Conservation (phyloP, 805 yeast genomes). For the Candida glaebosa region DNA sequence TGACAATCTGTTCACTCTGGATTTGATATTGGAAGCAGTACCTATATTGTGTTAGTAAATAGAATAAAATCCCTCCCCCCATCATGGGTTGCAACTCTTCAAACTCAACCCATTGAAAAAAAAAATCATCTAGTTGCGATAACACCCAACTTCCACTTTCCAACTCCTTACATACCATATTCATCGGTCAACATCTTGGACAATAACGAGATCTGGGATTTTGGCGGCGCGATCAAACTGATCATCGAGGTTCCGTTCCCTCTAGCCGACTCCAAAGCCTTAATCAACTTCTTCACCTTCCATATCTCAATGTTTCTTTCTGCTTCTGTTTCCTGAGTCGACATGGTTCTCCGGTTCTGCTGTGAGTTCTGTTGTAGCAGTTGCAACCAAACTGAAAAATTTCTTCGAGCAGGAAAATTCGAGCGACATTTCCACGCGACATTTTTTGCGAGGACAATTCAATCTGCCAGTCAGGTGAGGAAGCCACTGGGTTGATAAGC, state of each 20-base stretch:
- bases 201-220: conserved; percentile 83
- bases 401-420: no score
- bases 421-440: no score
- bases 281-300: conserved; percentile 94
- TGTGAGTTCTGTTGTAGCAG: no score
- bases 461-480: no score
- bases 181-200: conserved; percentile 95
- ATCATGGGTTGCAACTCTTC: no score
- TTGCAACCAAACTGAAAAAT: not conserved
- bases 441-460: no score
- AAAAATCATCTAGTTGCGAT: not conserved
- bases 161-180: conserved; percentile 52
- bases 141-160: not conserved
- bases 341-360: no score
- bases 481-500: no score
- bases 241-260: conserved; percentile 99
- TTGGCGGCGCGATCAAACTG: conserved; percentile 92
- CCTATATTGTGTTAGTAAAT: not conserved
- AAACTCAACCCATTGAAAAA: not conserved
- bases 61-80: not conserved
- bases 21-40: conserved; percentile 96
- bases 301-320: conserved; percentile 98
- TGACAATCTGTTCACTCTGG: conserved; percentile 94
- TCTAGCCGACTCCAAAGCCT: conserved; percentile 83
- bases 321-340: conserved; percentile 57